Percentiles rank a stretch among this genome's conserved stretches.
phyloP scores from a whole-genome alignment of 2,329 filamentous ascomycete species.

The Diplodia mutila region DNA sequence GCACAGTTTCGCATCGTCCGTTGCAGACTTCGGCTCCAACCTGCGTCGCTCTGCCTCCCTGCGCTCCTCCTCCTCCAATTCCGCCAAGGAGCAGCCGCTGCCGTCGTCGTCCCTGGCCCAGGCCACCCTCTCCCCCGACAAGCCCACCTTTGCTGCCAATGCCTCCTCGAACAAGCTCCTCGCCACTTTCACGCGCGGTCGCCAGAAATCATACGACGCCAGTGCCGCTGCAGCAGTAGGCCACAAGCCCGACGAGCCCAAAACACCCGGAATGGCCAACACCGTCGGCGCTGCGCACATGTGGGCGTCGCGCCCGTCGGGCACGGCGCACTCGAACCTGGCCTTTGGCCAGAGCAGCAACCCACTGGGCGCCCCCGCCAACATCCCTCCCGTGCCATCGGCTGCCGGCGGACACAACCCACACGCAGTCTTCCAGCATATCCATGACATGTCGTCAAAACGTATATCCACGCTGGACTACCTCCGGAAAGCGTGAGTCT shows the following conservation, averaged over 20 bases:
- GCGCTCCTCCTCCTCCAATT: conserved; percentile 42
- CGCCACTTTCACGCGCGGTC: conserved; percentile 41
- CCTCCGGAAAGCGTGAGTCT: conserved; percentile 80
- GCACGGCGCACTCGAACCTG: conserved; percentile 21
- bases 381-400: conserved; percentile 32
- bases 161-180: conserved; percentile 41
- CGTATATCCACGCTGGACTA: conserved; percentile 94
- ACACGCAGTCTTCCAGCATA: conserved; percentile 63
- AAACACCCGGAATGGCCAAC: conserved; percentile 19
- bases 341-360: conserved; percentile 4
- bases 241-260: conserved; percentile 6
- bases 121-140: conserved; percentile 44
- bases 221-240: conserved; percentile 32
- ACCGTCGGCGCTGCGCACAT: conserved; percentile 1
- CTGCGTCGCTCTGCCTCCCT: conserved; percentile 48
- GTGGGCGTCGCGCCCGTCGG: conserved; percentile 20
- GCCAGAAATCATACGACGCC: conserved; percentile 41
- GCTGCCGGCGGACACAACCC: conserved; percentile 51
- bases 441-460: conserved; percentile 87
- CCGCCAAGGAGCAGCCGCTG: conserved; percentile 34
- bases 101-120: conserved; percentile 32
- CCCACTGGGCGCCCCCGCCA: conserved; percentile 12
- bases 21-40: conserved; percentile 44
- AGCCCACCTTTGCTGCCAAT: conserved; percentile 33
- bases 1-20: conserved; percentile 38